Percentiles rank a stretch among this genome's conserved stretches.
Evolutionary conservation across 257 asterid genomes (phyloP).

Genomic region (Nyctanthes arbortristis): DNA sequence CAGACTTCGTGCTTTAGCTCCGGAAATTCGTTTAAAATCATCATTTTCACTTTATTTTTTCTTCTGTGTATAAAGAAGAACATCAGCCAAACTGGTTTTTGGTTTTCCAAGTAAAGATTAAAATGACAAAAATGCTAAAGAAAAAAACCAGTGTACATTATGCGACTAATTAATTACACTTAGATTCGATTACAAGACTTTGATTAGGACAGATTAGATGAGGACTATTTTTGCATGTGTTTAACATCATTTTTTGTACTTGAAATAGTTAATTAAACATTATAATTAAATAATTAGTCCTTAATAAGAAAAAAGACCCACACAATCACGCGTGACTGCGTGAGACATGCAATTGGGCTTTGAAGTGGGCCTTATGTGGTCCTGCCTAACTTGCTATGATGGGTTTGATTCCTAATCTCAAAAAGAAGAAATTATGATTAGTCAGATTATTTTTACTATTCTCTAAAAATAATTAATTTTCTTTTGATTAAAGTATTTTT

Average conservation of each 20-base stretch:
- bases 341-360: conserved; percentile 28
- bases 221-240: conserved; percentile 25
- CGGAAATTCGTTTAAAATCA: too few relatives aligned
- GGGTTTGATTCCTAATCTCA: conserved; percentile 34
- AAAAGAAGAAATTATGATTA: conserved; percentile 23
- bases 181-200: background rate
- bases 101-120: too few relatives aligned
- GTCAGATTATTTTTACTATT: conserved; percentile 13
- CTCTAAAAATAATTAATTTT: conserved; percentile 4
- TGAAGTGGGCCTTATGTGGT: conserved; percentile 30
- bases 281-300: conserved; percentile 21
- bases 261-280: conserved; percentile 17
- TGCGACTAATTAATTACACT: background rate
- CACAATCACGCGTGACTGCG: conserved; percentile 37
- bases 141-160: too few relatives aligned
- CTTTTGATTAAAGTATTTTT: conserved; percentile 12
- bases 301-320: conserved; percentile 28
- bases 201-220: background rate
- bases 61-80: too few relatives aligned
- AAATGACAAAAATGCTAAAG: background rate
- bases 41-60: too few relatives aligned
- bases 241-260: conserved; percentile 23
- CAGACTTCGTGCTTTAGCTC: too few relatives aligned
- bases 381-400: conserved; percentile 40
- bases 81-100: too few relatives aligned